Conservation (phyloP, 1,284 basidiomycete genomes). For the Kwoniella shivajii region DNA sequence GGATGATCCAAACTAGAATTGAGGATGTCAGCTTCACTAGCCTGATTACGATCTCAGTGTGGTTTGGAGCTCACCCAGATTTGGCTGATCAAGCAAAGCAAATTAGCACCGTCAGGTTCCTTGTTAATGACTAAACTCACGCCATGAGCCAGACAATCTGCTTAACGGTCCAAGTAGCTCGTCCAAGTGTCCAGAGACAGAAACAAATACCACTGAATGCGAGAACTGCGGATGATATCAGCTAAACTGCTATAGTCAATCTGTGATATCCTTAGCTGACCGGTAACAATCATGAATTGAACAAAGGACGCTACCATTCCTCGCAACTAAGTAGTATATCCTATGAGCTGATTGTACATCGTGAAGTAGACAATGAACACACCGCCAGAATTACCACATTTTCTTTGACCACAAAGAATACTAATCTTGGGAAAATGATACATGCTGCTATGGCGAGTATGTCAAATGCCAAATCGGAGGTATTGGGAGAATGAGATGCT, state of each 20-base stretch:
- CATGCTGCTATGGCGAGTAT: slow-evolving; percentile 81
- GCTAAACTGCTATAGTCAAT: background rate
- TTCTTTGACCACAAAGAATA: slow-evolving; percentile 81
- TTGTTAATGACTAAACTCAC: slow-evolving; percentile 55
- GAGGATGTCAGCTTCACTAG: background rate
- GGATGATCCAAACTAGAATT: slow-evolving; percentile 40
- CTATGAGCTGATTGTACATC: background rate
- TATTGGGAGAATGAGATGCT: slow-evolving; percentile 58
- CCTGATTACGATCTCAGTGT: background rate
- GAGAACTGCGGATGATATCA: slow-evolving; percentile 28
- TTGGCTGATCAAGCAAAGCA: slow-evolving; percentile 28
- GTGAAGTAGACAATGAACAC: slow-evolving; percentile 28
- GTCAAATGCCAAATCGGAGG: slow-evolving; percentile 75
- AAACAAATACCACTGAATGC: slow-evolving; percentile 81
- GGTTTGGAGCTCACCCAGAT: slow-evolving; percentile 56
- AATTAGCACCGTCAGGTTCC: background rate
- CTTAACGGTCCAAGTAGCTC: slow-evolving; percentile 66
- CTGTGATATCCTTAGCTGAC: slow-evolving; percentile 27
- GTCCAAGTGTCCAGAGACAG: slow-evolving; percentile 76
- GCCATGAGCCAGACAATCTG: slow-evolving; percentile 66
- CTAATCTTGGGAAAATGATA: slow-evolving; percentile 80
- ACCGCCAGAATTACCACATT: slow-evolving; percentile 77
- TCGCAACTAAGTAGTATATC: slow-evolving; percentile 60
- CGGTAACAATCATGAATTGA: slow-evolving; percentile 79
- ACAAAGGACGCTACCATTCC: slow-evolving; percentile 70